These are phyloP conservation scores for Candida railenensis DNA, from an alignment of 805 yeast species.

Conservation along the genomic window DNA sequence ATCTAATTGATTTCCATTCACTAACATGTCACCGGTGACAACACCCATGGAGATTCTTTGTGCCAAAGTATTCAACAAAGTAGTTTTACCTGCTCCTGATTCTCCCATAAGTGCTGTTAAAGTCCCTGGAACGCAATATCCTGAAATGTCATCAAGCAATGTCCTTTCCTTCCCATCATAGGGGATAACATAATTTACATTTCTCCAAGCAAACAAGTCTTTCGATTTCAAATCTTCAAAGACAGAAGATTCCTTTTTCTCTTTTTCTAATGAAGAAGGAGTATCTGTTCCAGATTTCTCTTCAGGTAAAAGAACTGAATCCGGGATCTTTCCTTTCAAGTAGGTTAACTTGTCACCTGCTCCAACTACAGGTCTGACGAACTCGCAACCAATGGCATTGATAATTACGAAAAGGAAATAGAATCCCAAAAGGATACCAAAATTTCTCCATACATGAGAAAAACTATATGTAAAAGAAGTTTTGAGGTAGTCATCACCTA, in stretches of 20 bases:
- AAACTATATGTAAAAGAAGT: slow-evolving; percentile 32
- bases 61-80: slow-evolving; percentile 52
- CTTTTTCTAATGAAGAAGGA: slow-evolving; percentile 7
- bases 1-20: slow-evolving; percentile 51
- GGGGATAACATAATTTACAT: slow-evolving; percentile 57
- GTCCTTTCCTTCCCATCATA: slow-evolving; percentile 39
- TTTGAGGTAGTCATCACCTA: slow-evolving; percentile 34
- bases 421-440: slow-evolving; percentile 42
- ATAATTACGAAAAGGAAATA: slow-evolving; percentile 16
- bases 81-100: slow-evolving; percentile 65
- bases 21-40: slow-evolving; percentile 57
- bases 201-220: slow-evolving; percentile 62
- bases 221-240: slow-evolving; percentile 30
- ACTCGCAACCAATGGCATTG: slow-evolving; percentile 26
- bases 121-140: slow-evolving; percentile 47
- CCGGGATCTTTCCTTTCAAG: slow-evolving; percentile 23
- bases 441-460: slow-evolving; percentile 47
- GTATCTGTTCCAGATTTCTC: slow-evolving; percentile 7
- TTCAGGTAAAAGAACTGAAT: slow-evolving; percentile 13
- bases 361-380: slow-evolving; percentile 27
- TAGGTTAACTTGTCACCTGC: slow-evolving; percentile 32
- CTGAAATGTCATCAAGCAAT: slow-evolving; percentile 35
- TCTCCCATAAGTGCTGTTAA: slow-evolving; percentile 63
- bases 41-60: slow-evolving; percentile 56
- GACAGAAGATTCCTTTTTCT: slow-evolving; percentile 2